These are phyloP conservation scores for Hysterium pulicare DNA, from an alignment of 2,329 filamentous ascomycete species.

Conservation along the genomic window DNA sequence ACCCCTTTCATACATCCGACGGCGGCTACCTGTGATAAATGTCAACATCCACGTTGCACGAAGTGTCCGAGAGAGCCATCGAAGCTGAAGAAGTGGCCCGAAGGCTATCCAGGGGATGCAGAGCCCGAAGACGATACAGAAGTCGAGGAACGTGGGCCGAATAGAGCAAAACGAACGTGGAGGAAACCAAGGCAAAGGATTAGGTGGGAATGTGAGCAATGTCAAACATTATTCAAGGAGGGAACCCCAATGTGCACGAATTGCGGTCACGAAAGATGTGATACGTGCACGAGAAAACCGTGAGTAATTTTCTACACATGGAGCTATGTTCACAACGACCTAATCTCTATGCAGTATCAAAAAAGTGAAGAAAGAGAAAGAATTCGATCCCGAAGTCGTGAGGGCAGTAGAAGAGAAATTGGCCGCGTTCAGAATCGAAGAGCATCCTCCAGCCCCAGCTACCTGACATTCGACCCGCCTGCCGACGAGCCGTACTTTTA, in stretches of 20 bases:
- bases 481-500: no score
- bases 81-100: constrained; percentile 66
- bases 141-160: constrained; percentile 17
- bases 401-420: constrained; percentile 57
- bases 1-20: constrained; percentile 53
- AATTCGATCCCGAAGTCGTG: constrained; percentile 60
- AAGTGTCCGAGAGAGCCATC: constrained; percentile 77
- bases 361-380: constrained; percentile 53
- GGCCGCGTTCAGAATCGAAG: constrained; percentile 2
- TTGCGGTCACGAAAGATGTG: constrained; percentile 61
- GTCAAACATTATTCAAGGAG: constrained; percentile 57
- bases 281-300: constrained; percentile 55
- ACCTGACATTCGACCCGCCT: not conserved
- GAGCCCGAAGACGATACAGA: constrained; percentile 33
- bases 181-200: constrained; percentile 45
- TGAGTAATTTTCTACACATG: constrained; percentile 26
- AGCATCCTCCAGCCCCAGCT: not conserved
- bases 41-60: constrained; percentile 71
- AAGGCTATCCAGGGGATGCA: constrained; percentile 66
- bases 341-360: constrained; percentile 45
- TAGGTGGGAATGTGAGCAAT: constrained; percentile 58
- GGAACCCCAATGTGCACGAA: constrained; percentile 56
- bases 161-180: constrained; percentile 37
- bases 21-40: constrained; percentile 63
- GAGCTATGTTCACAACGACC: no score